These are phyloP conservation scores for Aureobasidium sp. DNA, from an alignment of 2,329 filamentous ascomycete species.

Conservation along the genomic window DNA sequence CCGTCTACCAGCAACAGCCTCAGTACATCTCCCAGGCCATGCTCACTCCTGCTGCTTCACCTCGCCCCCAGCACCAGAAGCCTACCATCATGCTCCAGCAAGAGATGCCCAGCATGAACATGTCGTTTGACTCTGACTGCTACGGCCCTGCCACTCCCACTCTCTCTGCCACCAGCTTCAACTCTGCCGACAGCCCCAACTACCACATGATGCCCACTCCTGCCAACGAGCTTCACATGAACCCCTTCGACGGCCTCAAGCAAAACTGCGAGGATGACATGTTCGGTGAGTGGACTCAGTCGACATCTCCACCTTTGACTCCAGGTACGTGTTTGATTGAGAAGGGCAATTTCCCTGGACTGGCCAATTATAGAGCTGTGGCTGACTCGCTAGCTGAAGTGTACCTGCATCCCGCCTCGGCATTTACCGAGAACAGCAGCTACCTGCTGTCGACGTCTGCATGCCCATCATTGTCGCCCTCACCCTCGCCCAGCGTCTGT, in stretches of 20 bases:
- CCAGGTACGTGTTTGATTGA: constrained; percentile 58
- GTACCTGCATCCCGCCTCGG: constrained; percentile 58
- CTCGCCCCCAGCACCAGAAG: constrained; percentile 65
- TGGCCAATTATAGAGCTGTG: constrained; percentile 7
- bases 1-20: constrained; percentile 35
- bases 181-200: constrained; percentile 66
- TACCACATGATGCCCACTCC: constrained; percentile 66
- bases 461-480: constrained; percentile 80
- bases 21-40: constrained; percentile 51
- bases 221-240: constrained; percentile 71
- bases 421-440: constrained; percentile 43
- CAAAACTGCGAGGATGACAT: constrained; percentile 62
- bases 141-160: constrained; percentile 82
- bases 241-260: constrained; percentile 60
- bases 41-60: constrained; percentile 69
- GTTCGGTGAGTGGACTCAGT: constrained; percentile 66
- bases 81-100: constrained; percentile 60
- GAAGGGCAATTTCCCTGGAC: constrained; percentile 4
- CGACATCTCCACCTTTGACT: constrained; percentile 76
- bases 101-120: constrained; percentile 28
- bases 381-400: constrained; percentile 34
- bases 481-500: constrained; percentile 69
- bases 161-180: constrained; percentile 76
- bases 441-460: constrained; percentile 65
- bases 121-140: constrained; percentile 67